Evolutionary conservation across 768 basidiomycete genomes (phyloP).

Genomic region (Collybiopsis confluens): DNA sequence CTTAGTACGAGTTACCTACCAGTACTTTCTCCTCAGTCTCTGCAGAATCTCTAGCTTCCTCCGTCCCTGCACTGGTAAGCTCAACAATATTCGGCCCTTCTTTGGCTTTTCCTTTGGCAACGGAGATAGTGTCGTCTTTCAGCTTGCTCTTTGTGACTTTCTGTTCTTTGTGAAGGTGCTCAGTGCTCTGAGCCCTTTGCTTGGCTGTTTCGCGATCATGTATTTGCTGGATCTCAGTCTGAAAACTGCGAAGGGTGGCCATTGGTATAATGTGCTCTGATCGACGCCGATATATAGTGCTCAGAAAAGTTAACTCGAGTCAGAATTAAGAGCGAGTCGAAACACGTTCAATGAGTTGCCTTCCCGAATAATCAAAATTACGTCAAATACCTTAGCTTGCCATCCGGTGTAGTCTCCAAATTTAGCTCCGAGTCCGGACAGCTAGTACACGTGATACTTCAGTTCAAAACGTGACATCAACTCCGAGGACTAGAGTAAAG

Average conservation of each 20-base stretch:
- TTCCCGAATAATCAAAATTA: neutral
- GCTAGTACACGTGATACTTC: too few species aligned
- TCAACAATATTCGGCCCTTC: constrained; percentile 22
- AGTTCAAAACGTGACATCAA: too few species aligned
- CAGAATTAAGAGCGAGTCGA: neutral
- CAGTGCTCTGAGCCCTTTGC: constrained; percentile 43
- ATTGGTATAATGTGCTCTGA: constrained; percentile 22
- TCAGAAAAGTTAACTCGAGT: constrained; percentile 1
- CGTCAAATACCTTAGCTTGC: neutral
- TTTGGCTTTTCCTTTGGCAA: constrained; percentile 39
- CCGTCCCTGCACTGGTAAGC: constrained; percentile 10
- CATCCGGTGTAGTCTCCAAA: too few species aligned
- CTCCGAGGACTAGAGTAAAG: too few species aligned
- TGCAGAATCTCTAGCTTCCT: constrained; percentile 11
- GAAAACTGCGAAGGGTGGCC: constrained; percentile 55
- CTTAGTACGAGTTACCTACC: constrained; percentile 29
- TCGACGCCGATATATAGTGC: neutral
- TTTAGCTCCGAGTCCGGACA: too few species aligned
- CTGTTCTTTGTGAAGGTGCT: constrained; percentile 8
- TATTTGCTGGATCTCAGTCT: constrained; percentile 76
- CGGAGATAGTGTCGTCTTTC: constrained; percentile 28
- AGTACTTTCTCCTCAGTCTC: constrained; percentile 55
- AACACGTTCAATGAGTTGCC: neutral
- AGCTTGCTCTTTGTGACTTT: constrained; percentile 27
- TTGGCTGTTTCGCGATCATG: constrained; percentile 62